phyloP scores from a whole-genome alignment of 2,329 filamentous ascomycete genomes.

The Colletotrichum spinosum region DNA sequence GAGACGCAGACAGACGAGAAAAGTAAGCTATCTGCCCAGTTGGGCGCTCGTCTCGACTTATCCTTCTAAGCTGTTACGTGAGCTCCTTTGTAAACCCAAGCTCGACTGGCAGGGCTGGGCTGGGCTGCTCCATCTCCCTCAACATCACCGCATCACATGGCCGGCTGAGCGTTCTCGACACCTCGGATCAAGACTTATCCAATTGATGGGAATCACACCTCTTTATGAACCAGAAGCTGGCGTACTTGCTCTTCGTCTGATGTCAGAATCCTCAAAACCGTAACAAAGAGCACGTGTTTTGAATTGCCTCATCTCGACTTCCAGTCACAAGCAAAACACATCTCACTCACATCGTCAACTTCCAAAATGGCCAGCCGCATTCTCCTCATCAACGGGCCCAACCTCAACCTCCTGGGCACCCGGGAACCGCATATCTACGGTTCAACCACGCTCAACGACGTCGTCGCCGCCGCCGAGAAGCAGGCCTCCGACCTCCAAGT shows the following conservation, averaged over 20 bases:
- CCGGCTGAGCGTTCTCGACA: constrained; percentile 13
- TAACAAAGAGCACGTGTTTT: too few species aligned
- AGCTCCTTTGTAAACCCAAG: background rate
- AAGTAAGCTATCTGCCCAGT: too few species aligned
- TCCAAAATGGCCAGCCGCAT: constrained; percentile 58
- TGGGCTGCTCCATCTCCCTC: constrained; percentile 1
- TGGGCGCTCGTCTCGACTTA: too few species aligned
- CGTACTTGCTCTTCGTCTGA: background rate
- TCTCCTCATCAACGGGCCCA: constrained; percentile 84
- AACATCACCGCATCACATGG: background rate
- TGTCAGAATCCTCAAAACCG: background rate
- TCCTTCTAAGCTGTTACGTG: background rate
- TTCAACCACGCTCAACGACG: constrained; percentile 72
- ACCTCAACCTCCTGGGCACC: constrained; percentile 82
- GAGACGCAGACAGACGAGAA: background rate
- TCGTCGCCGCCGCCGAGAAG: constrained; percentile 60
- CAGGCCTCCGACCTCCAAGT: constrained; percentile 62
- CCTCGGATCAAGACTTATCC: constrained; percentile 30
- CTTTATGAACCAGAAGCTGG: constrained; percentile 4
- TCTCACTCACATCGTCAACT: background rate
- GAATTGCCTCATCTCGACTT: too few species aligned
- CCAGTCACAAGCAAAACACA: background rate
- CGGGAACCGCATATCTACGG: constrained; percentile 82
- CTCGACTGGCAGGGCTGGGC: constrained; percentile 11
- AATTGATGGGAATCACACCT: background rate